Evolutionary conservation across 2,329 filamentous ascomycete genomes (phyloP).

Genomic region (Pseudogymnoascus sp.): DNA sequence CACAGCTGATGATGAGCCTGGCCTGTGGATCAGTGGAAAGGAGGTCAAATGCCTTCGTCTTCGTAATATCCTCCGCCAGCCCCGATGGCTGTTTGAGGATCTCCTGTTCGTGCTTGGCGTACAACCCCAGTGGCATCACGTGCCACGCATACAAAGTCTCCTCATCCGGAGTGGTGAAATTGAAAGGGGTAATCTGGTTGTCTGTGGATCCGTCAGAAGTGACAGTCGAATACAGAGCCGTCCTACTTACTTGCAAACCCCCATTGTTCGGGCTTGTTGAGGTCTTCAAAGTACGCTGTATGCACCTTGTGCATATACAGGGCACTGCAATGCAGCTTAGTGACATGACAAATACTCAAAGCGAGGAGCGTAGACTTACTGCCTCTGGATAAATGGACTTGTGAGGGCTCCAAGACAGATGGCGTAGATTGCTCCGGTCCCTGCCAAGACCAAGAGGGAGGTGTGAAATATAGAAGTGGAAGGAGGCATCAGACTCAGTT

Average conservation of each 20-base stretch:
- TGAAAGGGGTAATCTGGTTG: conserved; percentile 84
- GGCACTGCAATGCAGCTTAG: conserved; percentile 36
- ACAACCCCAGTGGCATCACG: conserved; percentile 69
- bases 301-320: conserved; percentile 78
- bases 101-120: conserved; percentile 58
- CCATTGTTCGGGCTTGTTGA: conserved; percentile 70
- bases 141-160: conserved; percentile 85
- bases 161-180: conserved; percentile 63
- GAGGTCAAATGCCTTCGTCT: conserved; percentile 50
- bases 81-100: conserved; percentile 42
- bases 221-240: neutral
- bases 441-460: conserved; percentile 47
- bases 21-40: conserved; percentile 55
- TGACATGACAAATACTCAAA: neutral
- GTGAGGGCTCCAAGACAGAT: conserved; percentile 56
- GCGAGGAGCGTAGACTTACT: conserved; percentile 47
- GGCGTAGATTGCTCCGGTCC: conserved; percentile 56
- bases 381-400: conserved; percentile 65
- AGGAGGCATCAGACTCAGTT: neutral
- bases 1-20: conserved; percentile 55
- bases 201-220: conserved; percentile 36
- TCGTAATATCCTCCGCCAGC: conserved; percentile 40
- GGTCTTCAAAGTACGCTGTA: conserved; percentile 60
- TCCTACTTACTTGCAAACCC: conserved; percentile 66
- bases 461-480: conserved; percentile 11